Percentiles rank a stretch among this genome's conserved stretches.
Conservation (phyloP, 139 green algal genomes). For the Tetradesmus obliquus region DNA sequence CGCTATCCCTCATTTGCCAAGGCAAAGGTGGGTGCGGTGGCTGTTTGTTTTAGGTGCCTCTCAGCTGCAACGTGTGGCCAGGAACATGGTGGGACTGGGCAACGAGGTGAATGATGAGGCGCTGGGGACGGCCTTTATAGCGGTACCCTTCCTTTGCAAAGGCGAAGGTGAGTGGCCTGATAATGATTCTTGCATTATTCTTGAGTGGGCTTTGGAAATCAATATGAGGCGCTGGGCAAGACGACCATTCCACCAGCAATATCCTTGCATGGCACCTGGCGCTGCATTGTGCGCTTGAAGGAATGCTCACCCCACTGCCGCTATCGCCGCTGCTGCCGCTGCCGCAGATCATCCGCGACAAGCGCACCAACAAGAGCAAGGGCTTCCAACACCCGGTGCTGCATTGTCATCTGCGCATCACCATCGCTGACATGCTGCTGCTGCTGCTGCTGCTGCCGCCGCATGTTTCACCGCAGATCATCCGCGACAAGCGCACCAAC, state of each 20-base stretch:
- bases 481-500: slow-evolving; percentile 81
- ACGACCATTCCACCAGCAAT: too few species aligned
- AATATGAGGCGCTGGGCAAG: slow-evolving; percentile 86
- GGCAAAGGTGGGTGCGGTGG: slow-evolving; percentile 75
- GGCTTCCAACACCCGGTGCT: too few species aligned
- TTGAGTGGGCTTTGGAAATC: too few species aligned
- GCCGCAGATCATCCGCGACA: slow-evolving; percentile 84
- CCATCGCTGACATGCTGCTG: background rate
- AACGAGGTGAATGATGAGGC: slow-evolving; percentile 95
- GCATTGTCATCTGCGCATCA: too few species aligned
- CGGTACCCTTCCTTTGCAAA: slow-evolving; percentile 91
- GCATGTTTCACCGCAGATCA: slow-evolving; percentile 63
- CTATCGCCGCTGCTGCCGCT: background rate
- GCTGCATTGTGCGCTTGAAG: too few species aligned
- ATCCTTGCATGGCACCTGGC: too few species aligned
- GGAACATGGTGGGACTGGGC: slow-evolving; percentile 76
- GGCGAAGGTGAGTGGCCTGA: slow-evolving; percentile 69
- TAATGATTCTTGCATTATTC: too few species aligned
- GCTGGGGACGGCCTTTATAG: slow-evolving; percentile 87
- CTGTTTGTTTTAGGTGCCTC: background rate
- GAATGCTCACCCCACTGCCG: too few species aligned
- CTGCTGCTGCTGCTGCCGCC: too few species aligned
- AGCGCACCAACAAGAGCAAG: slow-evolving; percentile 73
- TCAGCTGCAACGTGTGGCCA: background rate
- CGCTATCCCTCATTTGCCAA: slow-evolving; percentile 89